phyloP scores from a whole-genome alignment of 2,329 filamentous ascomycete species.

The Venturia effusa region DNA sequence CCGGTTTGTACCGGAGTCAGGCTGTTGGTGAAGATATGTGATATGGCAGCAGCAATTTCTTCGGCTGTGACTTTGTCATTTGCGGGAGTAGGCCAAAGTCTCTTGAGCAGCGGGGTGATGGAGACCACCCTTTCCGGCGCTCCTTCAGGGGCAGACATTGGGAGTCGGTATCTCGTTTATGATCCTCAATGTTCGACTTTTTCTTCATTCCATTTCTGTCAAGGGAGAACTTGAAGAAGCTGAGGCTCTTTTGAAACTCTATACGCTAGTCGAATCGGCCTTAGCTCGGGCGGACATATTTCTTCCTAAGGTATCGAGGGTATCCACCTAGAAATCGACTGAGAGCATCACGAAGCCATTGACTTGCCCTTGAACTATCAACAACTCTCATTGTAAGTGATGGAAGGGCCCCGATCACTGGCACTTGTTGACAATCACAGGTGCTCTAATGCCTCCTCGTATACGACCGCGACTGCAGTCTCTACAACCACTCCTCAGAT shows the following conservation, averaged over 20 bases:
- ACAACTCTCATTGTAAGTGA: background rate
- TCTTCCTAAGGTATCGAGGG: no score
- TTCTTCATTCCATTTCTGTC: background rate
- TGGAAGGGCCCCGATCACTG: background rate
- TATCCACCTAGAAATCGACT: no score
- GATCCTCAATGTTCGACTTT: background rate
- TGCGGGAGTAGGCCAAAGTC: slow-evolving; percentile 51
- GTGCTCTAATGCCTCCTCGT: slow-evolving; percentile 41
- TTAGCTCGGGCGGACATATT: background rate
- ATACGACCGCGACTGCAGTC: slow-evolving; percentile 31
- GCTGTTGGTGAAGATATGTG: slow-evolving; percentile 82
- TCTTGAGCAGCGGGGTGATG: slow-evolving; percentile 62
- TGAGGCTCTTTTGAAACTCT: background rate
- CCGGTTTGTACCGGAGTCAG: slow-evolving; percentile 82
- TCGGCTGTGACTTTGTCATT: slow-evolving; percentile 52
- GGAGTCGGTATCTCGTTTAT: background rate
- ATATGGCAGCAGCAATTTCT: slow-evolving; percentile 83
- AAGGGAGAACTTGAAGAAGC: background rate
- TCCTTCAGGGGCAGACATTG: slow-evolving; percentile 1
- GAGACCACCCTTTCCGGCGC: slow-evolving; percentile 22
- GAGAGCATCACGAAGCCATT: background rate
- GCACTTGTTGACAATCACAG: background rate
- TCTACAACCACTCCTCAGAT: slow-evolving; percentile 22
- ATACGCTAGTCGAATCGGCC: background rate
- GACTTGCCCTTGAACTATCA: background rate